phyloP scores from a whole-genome alignment of 2,329 filamentous ascomycete species.

The Talaromyces verruculosus region DNA sequence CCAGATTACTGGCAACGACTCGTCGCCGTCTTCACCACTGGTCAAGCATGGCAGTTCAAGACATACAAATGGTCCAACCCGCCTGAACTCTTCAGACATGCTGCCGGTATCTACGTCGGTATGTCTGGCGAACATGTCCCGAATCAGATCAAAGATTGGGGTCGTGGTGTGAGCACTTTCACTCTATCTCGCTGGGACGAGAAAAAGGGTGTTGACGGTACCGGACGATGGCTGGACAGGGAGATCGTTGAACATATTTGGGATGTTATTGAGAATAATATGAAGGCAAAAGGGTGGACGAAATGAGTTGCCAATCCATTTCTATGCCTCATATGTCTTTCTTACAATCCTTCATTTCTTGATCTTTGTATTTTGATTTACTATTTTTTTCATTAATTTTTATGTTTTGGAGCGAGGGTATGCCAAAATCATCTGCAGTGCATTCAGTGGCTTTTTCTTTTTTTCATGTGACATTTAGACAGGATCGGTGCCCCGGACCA shows the following conservation, averaged over 20 bases:
- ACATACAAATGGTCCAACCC: conserved; percentile 94
- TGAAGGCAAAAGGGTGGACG: conserved; percentile 79
- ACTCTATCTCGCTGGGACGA: conserved; percentile 80
- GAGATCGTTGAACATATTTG: conserved; percentile 93
- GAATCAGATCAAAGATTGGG: conserved; percentile 77
- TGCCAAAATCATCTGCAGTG: conserved; percentile 5
- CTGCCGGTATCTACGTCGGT: conserved; percentile 83
- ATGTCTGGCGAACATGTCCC: conserved; percentile 84
- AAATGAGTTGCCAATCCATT: conserved; percentile 24
- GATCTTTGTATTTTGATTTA: conserved; percentile 7
- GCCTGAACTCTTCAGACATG: conserved; percentile 83
- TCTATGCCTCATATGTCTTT: conserved; percentile 8
- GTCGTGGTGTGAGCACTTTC: conserved; percentile 75
- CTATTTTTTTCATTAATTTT: conserved; percentile 8
- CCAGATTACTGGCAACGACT: conserved; percentile 96
- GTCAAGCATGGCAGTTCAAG: conserved; percentile 98
- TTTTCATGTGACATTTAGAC: background rate
- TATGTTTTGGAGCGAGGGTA: conserved; percentile 22
- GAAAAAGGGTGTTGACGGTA: conserved; percentile 39
- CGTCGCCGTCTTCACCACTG: conserved; percentile 95
- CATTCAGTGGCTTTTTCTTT: conserved; percentile 11
- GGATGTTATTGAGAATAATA: conserved; percentile 82
- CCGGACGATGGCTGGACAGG: conserved; percentile 73
- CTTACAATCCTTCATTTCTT: background rate
- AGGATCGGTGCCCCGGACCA: background rate